Conservation (phyloP, 2,329 filamentous ascomycete species). For the Paraphoma sp. region DNA sequence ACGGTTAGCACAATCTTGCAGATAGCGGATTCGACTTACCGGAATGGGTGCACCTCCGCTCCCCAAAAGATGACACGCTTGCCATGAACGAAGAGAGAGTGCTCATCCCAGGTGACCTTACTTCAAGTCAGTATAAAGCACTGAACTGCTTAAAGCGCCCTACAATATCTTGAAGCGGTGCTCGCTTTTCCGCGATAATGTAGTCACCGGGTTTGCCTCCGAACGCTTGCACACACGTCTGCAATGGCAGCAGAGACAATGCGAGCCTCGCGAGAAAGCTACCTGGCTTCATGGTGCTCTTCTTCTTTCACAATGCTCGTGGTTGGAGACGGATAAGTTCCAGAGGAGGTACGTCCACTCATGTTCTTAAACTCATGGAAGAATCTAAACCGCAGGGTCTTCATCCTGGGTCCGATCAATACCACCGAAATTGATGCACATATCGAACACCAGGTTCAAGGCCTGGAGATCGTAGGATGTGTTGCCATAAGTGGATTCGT, state of each 20-base stretch:
- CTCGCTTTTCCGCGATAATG: slow-evolving; percentile 55
- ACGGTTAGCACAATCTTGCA: background rate
- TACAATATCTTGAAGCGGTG: slow-evolving; percentile 61
- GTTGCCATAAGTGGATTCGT: background rate
- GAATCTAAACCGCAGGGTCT: background rate
- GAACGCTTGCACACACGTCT: slow-evolving; percentile 48
- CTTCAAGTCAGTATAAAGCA: background rate
- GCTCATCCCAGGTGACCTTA: slow-evolving; percentile 71
- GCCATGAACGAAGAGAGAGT: slow-evolving; percentile 72
- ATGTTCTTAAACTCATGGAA: background rate
- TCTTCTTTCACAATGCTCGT: background rate
- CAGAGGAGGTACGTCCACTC: background rate
- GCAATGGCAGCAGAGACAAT: slow-evolving; percentile 5
- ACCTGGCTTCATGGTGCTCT: slow-evolving; percentile 7
- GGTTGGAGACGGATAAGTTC: background rate
- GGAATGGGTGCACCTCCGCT: slow-evolving; percentile 74
- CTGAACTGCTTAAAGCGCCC: slow-evolving; percentile 16
- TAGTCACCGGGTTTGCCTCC: slow-evolving; percentile 56
- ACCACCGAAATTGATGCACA: background rate
- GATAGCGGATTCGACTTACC: slow-evolving; percentile 38
- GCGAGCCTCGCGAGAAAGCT: slow-evolving; percentile 1
- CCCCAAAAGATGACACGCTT: slow-evolving; percentile 73
- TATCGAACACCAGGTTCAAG: background rate
- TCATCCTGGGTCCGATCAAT: background rate
- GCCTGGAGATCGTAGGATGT: background rate